These are phyloP conservation scores for Aspergillus ostianus DNA, from an alignment of 495 filamentous ascomycete species.

Conservation along the genomic window DNA sequence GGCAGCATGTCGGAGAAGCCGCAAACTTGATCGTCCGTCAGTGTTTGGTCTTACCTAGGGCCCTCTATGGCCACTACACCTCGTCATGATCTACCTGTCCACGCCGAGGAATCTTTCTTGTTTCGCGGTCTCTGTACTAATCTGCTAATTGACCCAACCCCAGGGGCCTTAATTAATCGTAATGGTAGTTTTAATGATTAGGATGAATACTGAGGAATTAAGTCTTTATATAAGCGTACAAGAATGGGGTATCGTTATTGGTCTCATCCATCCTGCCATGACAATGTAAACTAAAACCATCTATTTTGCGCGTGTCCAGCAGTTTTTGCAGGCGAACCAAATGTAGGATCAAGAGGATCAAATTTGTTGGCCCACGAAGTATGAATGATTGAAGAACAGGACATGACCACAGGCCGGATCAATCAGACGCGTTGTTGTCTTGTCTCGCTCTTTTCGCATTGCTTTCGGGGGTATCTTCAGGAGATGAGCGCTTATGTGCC, in stretches of 20 bases:
- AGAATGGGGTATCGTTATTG: background rate
- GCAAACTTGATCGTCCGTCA: conserved; percentile 38
- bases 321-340: too few relatives aligned
- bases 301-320: background rate
- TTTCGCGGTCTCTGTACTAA: background rate
- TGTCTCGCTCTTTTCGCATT: conserved; percentile 33
- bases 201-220: background rate
- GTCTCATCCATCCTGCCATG: background rate
- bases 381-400: background rate
- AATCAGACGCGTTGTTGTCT: conserved; percentile 10
- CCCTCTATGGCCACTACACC: background rate
- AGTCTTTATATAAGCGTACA: background rate
- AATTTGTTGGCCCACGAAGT: background rate
- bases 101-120: background rate
- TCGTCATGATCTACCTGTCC: background rate
- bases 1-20: conserved; percentile 63
- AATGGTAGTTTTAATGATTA: background rate
- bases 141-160: background rate
- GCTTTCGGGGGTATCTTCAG: conserved; percentile 21
- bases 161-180: background rate
- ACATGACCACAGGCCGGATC: background rate
- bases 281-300: background rate
- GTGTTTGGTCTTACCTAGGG: conserved; percentile 25
- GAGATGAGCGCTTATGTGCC: conserved; percentile 31
- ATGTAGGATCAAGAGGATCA: too few relatives aligned